Conservation (phyloP, 225 moss, liverwort and hornwort genomes). For the Polytrichum commune region DNA sequence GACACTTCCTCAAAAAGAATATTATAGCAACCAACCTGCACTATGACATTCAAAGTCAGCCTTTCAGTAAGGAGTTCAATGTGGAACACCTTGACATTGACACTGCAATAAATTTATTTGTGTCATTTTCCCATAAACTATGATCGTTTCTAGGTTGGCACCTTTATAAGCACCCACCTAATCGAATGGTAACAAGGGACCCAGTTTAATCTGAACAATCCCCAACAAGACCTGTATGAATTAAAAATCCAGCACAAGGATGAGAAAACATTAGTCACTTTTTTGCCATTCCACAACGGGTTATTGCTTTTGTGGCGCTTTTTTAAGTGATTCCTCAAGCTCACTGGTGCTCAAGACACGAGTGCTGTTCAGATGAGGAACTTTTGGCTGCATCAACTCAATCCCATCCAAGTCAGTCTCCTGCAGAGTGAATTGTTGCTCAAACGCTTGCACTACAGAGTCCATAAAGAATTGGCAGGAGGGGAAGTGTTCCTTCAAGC, state of each 20-base stretch:
- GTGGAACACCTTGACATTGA: too few species aligned
- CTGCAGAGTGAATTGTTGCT: conserved; percentile 54
- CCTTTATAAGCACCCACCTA: too few species aligned
- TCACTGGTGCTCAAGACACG: conserved; percentile 29
- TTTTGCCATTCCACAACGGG: neutral
- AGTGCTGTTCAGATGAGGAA: conserved; percentile 51
- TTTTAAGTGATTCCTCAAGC: conserved; percentile 27
- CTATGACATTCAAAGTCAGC: too few species aligned
- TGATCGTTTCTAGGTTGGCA: too few species aligned
- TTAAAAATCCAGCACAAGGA: neutral
- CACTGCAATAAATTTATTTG: too few species aligned
- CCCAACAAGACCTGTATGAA: too few species aligned
- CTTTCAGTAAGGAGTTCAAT: too few species aligned
- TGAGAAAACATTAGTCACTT: neutral
- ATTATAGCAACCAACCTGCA: too few species aligned
- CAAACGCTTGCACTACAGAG: conserved; percentile 46
- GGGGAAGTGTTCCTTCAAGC: conserved; percentile 64
- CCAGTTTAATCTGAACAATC: too few species aligned
- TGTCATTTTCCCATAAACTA: too few species aligned
- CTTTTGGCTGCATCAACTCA: conserved; percentile 24
- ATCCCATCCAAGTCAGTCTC: conserved; percentile 46
- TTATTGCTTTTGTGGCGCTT: conserved; percentile 19
- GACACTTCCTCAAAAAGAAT: too few species aligned
- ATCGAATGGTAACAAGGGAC: too few species aligned
- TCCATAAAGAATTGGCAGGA: conserved; percentile 59